phyloP scores from a whole-genome alignment of 495 filamentous ascomycete genomes.

The Xylaria cubensis region DNA sequence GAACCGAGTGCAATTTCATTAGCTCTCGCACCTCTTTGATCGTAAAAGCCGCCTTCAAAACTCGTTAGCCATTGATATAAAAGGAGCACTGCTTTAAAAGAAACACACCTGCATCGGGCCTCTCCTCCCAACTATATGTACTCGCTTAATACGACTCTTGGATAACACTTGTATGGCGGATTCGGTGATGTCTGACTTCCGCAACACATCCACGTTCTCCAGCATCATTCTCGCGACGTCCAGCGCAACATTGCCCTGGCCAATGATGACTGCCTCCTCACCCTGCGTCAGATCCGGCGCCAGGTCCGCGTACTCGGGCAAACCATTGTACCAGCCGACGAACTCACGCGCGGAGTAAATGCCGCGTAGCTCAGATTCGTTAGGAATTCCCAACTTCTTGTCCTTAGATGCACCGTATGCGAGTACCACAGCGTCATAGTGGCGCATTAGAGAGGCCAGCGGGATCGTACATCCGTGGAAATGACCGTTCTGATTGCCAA shows the following conservation, averaged over 20 bases:
- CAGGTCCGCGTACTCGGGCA: conserved; percentile 82
- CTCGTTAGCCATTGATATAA: neutral
- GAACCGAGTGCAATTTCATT: conserved; percentile 74
- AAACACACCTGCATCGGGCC: conserved; percentile 78
- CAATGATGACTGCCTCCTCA: conserved; percentile 87
- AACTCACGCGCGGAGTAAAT: conserved; percentile 92
- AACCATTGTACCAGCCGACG: conserved; percentile 98
- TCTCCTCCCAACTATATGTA: conserved; percentile 83
- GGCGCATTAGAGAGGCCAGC: conserved; percentile 69
- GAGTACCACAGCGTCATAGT: conserved; percentile 93
- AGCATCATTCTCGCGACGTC: conserved; percentile 92
- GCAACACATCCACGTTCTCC: conserved; percentile 70
- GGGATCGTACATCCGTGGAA: conserved; percentile 64
- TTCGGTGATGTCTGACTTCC: conserved; percentile 86
- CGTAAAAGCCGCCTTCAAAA: conserved; percentile 79
- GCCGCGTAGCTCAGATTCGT: conserved; percentile 73
- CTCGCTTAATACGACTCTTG: conserved; percentile 76
- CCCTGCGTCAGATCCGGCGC: conserved; percentile 76
- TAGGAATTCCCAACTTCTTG: conserved; percentile 75
- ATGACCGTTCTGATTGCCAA: conserved; percentile 64
- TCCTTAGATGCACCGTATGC: conserved; percentile 91
- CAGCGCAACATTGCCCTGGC: conserved; percentile 94
- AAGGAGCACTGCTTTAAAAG: neutral
- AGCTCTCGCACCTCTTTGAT: conserved; percentile 92
- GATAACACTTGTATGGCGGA: conserved; percentile 76